Evolutionary conservation across 257 asterid species (phyloP), one percentile per base, ranked within the genome.

Genomic region (Nicotiana benthamiana): DNA sequence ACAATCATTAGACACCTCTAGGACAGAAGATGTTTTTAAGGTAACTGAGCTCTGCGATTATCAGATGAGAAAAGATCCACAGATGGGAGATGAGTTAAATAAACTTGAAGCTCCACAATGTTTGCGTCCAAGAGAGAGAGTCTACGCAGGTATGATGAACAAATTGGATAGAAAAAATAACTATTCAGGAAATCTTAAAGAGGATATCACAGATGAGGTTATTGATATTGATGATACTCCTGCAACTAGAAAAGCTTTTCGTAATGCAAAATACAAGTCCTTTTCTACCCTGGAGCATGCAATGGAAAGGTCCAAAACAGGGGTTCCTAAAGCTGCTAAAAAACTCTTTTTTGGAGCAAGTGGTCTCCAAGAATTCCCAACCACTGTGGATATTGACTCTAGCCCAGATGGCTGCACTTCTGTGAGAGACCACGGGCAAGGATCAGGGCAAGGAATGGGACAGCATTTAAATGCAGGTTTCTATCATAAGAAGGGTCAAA

Each of bases 151-250:
- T 80, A 60, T 75, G 53, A 72, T 67, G 81, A 83, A 80, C 36
- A 83, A 80, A 74, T 61, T 87, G 75, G 54, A 84, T 63, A 56
- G 82, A 83, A 84, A 78, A 80, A 83, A 52, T 27, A 85, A 87
- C 83, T 85, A 65, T 61, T 78, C 89, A 80, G 89, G 87, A 76
- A 80, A 81, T 80, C 82, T 70, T 67, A 85, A 81, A 81, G 90
- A 86, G 70, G 84, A 89, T 85, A 77, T 86, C 64, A 79, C 86
- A 59, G 97, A 96, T 84, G 98, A 94, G 87, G 92, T 91, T 79
- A 91, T 96, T 86, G 87, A 92, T 70, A 82, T 86, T 61, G 91
- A 88, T 43, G 87, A 84, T 72, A 68, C 87, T 60, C 82, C 83
- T 82, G 84, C 89, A 81, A 86, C 83, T 76, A 77, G 77, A 65